Evolutionary conservation across 1,284 basidiomycete species (phyloP), one percentile per base, ranked within the genome.

Genomic region (Rhizoctonia solani): DNA sequence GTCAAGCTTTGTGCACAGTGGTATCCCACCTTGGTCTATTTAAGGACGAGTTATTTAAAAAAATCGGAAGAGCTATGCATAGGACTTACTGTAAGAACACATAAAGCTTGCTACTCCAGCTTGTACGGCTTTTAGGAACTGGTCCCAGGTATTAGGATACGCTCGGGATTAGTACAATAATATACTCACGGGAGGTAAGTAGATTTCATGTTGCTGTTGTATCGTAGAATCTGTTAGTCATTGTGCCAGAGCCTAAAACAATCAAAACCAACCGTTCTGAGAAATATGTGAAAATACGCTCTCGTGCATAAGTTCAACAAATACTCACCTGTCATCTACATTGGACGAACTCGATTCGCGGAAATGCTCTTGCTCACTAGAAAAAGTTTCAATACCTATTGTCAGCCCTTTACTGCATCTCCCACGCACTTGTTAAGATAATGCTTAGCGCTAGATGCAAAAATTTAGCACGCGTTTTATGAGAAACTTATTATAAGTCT

Each of bases 101-200:
- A 89, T 89, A 53, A 89, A 81, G 2, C 83, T 78, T 3, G 86
- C 86, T 2, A 88, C 87, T 63, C 85, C 85, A 0, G 87, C 86
- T 72, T 85, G 82, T 2, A 89, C 83, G 32, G 83, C 83, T 44
- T 83, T 80, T 55, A 88, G 74, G 78, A 88, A 88, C 82, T 83
- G 54, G 14, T 4, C 11, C 4, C 4, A 34, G 25, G 25, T 41
- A 29, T 37, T 52, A 54, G 49, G 19, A 27, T 39, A 27, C n/a
- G 16, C 14, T 14, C 3, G 25, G 3, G 14, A 27, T 30, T n/a
- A 29, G 27, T 19, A 14, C 27, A n/a, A 21, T 53, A 2, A 16
- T 32, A 6, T 3, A 67, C 65, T 4, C 49, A 84, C 83, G 8
- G 83, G 83, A 69, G 79, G 76, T 0, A 79, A 75, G 72, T 86